Conservation (phyloP, 2,329 filamentous ascomycete species). For the Amauroascus niger region DNA sequence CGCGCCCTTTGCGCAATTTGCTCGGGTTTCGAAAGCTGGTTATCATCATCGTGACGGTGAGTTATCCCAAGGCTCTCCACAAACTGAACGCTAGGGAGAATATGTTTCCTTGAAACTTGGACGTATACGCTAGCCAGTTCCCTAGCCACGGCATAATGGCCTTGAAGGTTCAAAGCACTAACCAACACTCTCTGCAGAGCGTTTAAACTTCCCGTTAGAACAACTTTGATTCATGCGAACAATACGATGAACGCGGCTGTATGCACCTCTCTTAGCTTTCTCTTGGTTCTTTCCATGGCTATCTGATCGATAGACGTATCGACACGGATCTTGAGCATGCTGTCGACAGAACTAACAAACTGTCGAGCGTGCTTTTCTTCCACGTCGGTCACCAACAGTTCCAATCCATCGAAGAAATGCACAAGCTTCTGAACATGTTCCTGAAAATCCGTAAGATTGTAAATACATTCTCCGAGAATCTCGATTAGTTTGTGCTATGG, state of each 20-base stretch:
- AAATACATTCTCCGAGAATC: background rate
- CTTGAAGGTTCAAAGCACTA: background rate
- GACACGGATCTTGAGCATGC: background rate
- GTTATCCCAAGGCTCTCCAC: background rate
- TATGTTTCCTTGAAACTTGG: background rate
- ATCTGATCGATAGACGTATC: background rate
- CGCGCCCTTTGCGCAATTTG: background rate
- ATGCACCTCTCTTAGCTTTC: background rate
- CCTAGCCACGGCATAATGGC: background rate
- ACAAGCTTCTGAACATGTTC: constrained; percentile 1
- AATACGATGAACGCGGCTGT: too few relatives aligned
- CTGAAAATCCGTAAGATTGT: background rate
- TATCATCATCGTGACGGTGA: background rate
- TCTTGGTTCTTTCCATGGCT: background rate
- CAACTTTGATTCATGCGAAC: too few relatives aligned
- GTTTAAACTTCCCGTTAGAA: too few relatives aligned
- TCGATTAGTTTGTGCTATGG: background rate
- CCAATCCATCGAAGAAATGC: background rate
- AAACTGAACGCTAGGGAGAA: background rate
- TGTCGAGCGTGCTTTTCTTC: background rate
- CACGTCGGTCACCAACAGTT: background rate
- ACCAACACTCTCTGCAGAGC: background rate
- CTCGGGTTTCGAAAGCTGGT: background rate
- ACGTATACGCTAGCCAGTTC: background rate
- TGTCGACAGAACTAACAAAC: background rate